phyloP scores from a whole-genome alignment of 257 asterid genomes.

The Mentha longifolia region DNA sequence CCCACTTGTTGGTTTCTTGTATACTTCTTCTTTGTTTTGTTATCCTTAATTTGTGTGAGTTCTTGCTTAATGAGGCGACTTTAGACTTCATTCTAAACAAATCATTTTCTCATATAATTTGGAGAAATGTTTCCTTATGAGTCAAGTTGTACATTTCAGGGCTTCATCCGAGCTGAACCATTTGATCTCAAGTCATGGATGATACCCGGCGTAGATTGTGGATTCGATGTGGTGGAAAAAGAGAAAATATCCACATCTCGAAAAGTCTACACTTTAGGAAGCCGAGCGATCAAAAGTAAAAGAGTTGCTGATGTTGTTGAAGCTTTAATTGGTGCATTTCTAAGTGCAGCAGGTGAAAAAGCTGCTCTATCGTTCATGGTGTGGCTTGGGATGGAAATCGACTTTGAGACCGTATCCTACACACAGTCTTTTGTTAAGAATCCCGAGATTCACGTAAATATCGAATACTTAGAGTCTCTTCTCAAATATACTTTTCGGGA shows the following conservation, averaged over 20 bases:
- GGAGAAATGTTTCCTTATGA: not conserved
- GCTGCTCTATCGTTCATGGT: constrained; percentile 73
- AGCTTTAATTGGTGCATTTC: constrained; percentile 91
- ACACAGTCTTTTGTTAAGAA: constrained; percentile 43
- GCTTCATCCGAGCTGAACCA: constrained; percentile 74
- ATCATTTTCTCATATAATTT: too few relatives aligned
- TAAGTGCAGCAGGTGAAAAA: constrained; percentile 64
- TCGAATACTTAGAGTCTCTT: constrained; percentile 51
- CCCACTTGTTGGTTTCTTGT: not conserved
- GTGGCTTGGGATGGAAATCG: constrained; percentile 69
- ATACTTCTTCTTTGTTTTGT: not conserved
- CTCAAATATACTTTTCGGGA: constrained; percentile 61
- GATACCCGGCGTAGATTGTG: constrained; percentile 60
- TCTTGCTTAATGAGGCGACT: not conserved
- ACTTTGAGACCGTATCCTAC: constrained; percentile 48
- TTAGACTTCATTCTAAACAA: too few relatives aligned
- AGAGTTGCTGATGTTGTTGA: constrained; percentile 77
- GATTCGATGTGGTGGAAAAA: constrained; percentile 33
- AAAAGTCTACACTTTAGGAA: constrained; percentile 43
- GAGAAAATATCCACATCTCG: constrained; percentile 38
- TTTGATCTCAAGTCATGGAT: constrained; percentile 74
- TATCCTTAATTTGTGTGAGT: constrained; percentile 4
- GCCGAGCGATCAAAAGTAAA: constrained; percentile 52
- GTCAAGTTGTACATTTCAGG: constrained; percentile 44
- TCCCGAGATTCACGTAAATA: constrained; percentile 56